A percentile compares a stretch with the other conserved stretches of the same genome.
phyloP scores from a whole-genome alignment of 1,139 yeast species.

The Saccharomyces uvarum region DNA sequence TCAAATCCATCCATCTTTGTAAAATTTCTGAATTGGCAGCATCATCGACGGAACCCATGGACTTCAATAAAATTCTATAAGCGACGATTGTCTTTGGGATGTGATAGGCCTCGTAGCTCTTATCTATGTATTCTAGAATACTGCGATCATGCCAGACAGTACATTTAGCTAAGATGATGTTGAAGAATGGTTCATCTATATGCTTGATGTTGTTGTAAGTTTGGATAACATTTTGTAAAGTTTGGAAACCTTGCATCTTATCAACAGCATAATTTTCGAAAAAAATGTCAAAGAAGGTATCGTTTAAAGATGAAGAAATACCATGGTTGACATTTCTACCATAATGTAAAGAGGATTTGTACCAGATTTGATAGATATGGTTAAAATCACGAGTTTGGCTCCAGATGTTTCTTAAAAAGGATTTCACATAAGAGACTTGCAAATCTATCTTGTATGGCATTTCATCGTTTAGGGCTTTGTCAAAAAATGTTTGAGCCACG shows the following conservation, averaged over 20 bases:
- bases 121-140: slow-evolving; percentile 57
- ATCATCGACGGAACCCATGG: slow-evolving; percentile 55
- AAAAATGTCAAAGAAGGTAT: slow-evolving; percentile 59
- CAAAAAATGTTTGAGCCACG: slow-evolving; percentile 66
- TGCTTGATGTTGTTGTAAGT: slow-evolving; percentile 50
- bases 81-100: slow-evolving; percentile 63
- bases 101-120: slow-evolving; percentile 52
- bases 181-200: slow-evolving; percentile 70
- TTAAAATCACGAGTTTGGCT: slow-evolving; percentile 50
- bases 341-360: slow-evolving; percentile 51
- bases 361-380: slow-evolving; percentile 57
- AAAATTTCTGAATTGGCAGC: slow-evolving; percentile 51
- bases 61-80: slow-evolving; percentile 67
- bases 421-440: slow-evolving; percentile 69
- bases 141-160: slow-evolving; percentile 62
- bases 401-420: slow-evolving; percentile 59
- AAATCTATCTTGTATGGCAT: slow-evolving; percentile 67
- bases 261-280: slow-evolving; percentile 52
- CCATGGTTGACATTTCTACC: slow-evolving; percentile 58
- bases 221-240: slow-evolving; percentile 51
- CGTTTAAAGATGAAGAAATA: slow-evolving; percentile 59
- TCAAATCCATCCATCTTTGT: slow-evolving; percentile 53
- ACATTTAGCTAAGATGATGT: slow-evolving; percentile 63
- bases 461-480: slow-evolving; percentile 54
- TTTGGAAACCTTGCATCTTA: slow-evolving; percentile 48